These are phyloP conservation scores for Trifolium pratense DNA, from an alignment of 306 rosid species.

Conservation along the genomic window DNA sequence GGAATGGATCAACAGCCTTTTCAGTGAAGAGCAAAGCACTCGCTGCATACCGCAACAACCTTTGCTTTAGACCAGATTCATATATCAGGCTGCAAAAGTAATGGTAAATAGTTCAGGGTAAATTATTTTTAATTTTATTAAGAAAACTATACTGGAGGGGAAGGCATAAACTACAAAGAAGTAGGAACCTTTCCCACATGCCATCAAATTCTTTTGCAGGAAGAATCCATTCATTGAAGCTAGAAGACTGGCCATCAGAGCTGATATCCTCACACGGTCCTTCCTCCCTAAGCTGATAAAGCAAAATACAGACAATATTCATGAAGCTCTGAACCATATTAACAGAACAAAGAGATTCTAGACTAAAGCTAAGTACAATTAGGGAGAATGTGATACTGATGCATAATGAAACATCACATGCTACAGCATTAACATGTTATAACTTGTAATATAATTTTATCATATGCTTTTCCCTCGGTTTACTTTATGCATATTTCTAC, in stretches of 20 bases:
- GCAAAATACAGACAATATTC: slow-evolving; percentile 42
- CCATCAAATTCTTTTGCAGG: slow-evolving; percentile 98
- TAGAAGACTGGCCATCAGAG: slow-evolving; percentile 85
- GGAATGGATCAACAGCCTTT: slow-evolving; percentile 91
- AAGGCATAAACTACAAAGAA: slow-evolving; percentile 39
- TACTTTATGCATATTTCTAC: neutral
- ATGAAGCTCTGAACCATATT: slow-evolving; percentile 18
- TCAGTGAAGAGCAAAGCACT: slow-evolving; percentile 93
- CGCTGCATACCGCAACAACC: slow-evolving; percentile 83
- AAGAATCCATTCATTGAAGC: slow-evolving; percentile 94
- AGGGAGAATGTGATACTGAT: slow-evolving; percentile 19
- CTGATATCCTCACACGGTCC: slow-evolving; percentile 92
- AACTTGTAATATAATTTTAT: neutral
- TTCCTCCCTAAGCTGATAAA: slow-evolving; percentile 85
- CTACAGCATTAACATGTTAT: neutral
- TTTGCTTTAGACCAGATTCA: slow-evolving; percentile 93
- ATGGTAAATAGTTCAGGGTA: slow-evolving; percentile 30
- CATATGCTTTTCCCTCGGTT: neutral
- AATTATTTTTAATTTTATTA: slow-evolving; percentile 24
- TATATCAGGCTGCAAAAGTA: slow-evolving; percentile 75
- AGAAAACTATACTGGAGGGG: slow-evolving; percentile 28
- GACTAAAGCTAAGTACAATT: slow-evolving; percentile 8
- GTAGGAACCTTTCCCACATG: slow-evolving; percentile 93
- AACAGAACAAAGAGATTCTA: slow-evolving; percentile 12
- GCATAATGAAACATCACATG: neutral